Evolutionary conservation across 805 yeast species (phyloP).

Genomic region (Komagataella mondaviorum): DNA sequence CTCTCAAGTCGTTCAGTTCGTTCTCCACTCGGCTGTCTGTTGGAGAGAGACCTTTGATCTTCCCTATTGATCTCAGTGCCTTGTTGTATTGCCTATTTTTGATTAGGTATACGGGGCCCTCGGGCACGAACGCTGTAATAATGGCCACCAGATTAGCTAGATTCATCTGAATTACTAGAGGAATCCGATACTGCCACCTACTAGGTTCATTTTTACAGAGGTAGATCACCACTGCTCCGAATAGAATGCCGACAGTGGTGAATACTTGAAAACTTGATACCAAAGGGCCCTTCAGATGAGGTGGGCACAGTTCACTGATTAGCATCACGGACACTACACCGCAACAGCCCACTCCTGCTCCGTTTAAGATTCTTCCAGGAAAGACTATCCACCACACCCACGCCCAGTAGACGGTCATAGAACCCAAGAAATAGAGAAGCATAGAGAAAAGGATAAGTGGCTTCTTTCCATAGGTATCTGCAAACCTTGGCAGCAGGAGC

Average conservation of each 20-base stretch:
- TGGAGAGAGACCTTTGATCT: background rate
- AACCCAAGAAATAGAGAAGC: conserved; percentile 8
- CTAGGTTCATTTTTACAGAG: conserved; percentile 4
- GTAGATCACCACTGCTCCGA: conserved; percentile 15
- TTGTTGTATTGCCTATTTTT: background rate
- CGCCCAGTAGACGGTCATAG: conserved; percentile 7
- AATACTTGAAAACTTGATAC: conserved; percentile 19
- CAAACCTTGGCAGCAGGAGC: conserved; percentile 7
- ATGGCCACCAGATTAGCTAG: conserved; percentile 6
- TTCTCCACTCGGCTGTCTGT: background rate
- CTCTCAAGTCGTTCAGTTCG: background rate
- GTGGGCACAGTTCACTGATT: conserved; percentile 21
- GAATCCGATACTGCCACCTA: conserved; percentile 11
- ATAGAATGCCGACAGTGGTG: conserved; percentile 19
- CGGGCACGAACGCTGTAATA: conserved; percentile 17
- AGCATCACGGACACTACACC: conserved; percentile 21
- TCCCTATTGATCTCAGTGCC: conserved; percentile 4
- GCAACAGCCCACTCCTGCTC: conserved; percentile 16
- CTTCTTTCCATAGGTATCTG: conserved; percentile 13
- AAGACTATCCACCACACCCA: conserved; percentile 12
- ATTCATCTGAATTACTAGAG: conserved; percentile 10
- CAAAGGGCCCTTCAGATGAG: conserved; percentile 14
- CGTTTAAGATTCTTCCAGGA: conserved; percentile 23
- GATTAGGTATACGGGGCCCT: conserved; percentile 18
- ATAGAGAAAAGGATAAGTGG: conserved; percentile 11